phyloP scores from a whole-genome alignment of 257 asterid species.

The Mitragyna speciosa region DNA sequence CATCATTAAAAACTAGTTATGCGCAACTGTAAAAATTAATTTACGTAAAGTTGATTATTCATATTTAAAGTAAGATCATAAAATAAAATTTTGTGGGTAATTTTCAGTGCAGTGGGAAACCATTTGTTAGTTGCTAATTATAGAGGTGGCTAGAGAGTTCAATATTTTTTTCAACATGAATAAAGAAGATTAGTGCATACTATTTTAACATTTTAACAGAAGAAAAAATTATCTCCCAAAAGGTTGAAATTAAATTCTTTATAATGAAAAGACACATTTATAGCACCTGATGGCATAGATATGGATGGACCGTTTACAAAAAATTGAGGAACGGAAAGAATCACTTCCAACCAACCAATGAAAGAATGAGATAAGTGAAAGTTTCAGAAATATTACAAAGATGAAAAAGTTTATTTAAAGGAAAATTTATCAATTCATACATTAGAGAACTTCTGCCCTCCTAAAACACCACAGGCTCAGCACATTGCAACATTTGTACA shows the following conservation, averaged over 20 bases:
- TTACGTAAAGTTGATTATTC: too few relatives aligned
- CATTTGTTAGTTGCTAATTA: too few relatives aligned
- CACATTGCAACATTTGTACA: slow-evolving; percentile 34
- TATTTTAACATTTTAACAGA: too few relatives aligned
- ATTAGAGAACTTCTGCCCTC: slow-evolving; percentile 10
- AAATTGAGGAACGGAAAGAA: background rate
- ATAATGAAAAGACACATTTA: background rate
- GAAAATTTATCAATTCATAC: slow-evolving; percentile 28
- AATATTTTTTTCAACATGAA: too few relatives aligned
- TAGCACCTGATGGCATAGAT: background rate
- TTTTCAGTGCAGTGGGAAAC: too few relatives aligned
- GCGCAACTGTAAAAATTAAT: too few relatives aligned
- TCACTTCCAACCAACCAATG: background rate
- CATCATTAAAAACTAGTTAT: too few relatives aligned
- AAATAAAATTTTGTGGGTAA: too few relatives aligned
- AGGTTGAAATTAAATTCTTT: background rate
- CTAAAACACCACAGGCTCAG: slow-evolving; percentile 29
- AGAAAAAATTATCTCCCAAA: background rate
- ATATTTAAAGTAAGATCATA: too few relatives aligned
- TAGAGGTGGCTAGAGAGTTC: too few relatives aligned
- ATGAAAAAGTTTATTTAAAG: slow-evolving; percentile 2
- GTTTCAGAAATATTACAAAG: background rate
- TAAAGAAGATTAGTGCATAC: too few relatives aligned
- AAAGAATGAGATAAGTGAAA: background rate
- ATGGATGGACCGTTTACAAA: background rate